phyloP scores from a whole-genome alignment of 2,329 filamentous ascomycete species.

The Clarireedia sp. region DNA sequence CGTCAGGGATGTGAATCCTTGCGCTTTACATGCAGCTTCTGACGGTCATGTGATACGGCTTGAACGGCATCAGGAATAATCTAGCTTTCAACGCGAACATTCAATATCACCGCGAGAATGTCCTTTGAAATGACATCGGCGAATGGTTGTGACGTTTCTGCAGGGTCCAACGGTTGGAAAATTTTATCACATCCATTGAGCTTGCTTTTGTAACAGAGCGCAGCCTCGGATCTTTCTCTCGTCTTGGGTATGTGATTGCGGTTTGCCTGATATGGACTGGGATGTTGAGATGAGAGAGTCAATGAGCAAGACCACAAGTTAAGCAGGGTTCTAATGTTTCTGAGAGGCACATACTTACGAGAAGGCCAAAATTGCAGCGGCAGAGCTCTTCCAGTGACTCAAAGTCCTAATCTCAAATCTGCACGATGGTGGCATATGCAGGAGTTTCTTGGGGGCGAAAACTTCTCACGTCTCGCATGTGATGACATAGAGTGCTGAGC shows the following conservation, averaged over 20 bases:
- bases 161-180: no score
- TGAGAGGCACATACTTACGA: conserved; percentile 1
- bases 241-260: background rate
- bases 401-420: conserved; percentile 1
- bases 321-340: background rate
- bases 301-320: background rate
- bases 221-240: background rate
- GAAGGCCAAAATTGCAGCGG: background rate
- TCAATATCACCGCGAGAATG: no score
- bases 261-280: background rate
- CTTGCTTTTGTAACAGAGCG: background rate
- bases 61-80: background rate
- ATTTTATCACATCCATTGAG: background rate
- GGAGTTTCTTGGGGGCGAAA: background rate
- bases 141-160: no score
- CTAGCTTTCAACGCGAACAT: no score
- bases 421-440: conserved; percentile 1
- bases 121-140: no score
- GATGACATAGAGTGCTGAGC: background rate
- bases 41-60: conserved; percentile 13
- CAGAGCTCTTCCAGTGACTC: background rate
- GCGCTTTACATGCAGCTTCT: conserved; percentile 10
- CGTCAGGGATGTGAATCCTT: conserved; percentile 10
- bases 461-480: background rate
- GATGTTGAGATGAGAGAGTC: background rate